Conservation (phyloP, 345 rosid species). For the Citrus reticulata region DNA sequence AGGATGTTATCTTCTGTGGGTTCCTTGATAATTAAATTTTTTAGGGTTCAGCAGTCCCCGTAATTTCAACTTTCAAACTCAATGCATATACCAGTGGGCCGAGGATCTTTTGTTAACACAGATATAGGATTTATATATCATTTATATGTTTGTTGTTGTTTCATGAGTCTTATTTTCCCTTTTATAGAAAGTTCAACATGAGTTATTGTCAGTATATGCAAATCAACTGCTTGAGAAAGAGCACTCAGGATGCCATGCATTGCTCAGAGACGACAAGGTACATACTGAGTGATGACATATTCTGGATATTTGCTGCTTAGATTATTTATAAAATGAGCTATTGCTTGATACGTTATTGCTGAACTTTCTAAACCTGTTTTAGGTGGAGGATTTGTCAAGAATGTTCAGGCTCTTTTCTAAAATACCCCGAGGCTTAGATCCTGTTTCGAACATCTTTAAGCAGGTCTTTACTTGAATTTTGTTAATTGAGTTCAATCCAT, state of each 20-base stretch:
- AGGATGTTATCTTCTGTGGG: background rate
- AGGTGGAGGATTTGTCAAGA: conserved; percentile 77
- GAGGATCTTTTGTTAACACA: background rate
- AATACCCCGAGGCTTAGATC: conserved; percentile 53
- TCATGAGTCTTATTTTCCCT: background rate
- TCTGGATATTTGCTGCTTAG: conserved; percentile 8
- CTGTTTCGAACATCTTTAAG: conserved; percentile 55
- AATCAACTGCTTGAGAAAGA: conserved; percentile 54
- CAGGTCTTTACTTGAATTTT: conserved; percentile 31
- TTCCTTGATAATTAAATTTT: background rate
- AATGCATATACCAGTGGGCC: background rate
- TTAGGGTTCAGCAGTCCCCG: background rate
- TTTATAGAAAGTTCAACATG: conserved; percentile 54
- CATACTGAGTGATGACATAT: background rate
- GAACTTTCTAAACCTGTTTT: background rate
- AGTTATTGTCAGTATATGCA: conserved; percentile 41
- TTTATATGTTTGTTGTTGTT: background rate
- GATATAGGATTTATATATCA: background rate
- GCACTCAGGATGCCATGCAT: conserved; percentile 55
- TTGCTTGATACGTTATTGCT: background rate
- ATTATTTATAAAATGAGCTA: background rate
- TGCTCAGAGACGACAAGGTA: conserved; percentile 81
- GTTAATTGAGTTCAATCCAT: background rate
- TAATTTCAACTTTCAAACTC: background rate
- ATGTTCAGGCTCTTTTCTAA: conserved; percentile 64